Conservation (phyloP, 139 green algal genomes). For the Protoeuglena noctilucae region DNA sequence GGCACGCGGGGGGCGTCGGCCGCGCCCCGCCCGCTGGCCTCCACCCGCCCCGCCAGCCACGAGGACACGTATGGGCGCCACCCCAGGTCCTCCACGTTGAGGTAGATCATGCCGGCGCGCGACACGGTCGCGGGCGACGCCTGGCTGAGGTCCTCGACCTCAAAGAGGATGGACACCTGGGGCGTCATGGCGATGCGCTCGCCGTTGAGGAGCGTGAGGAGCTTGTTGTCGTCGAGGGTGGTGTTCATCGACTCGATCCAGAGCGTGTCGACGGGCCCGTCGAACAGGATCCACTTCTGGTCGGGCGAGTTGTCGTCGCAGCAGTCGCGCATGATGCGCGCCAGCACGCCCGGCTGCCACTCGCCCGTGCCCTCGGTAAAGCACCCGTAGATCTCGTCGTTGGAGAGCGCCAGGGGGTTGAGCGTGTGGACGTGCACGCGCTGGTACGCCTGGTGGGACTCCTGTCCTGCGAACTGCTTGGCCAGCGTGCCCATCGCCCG, state of each 20-base stretch:
- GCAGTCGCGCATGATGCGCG: conserved; percentile 47
- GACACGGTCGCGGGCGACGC: conserved; percentile 50
- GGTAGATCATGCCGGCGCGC: conserved; percentile 65
- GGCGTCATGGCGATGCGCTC: conserved; percentile 59
- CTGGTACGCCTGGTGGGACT: conserved; percentile 43
- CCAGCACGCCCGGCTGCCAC: conserved; percentile 57
- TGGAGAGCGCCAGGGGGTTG: conserved; percentile 64
- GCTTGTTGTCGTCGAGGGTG: conserved; percentile 66
- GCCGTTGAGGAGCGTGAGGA: conserved; percentile 52
- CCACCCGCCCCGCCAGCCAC: conserved; percentile 31
- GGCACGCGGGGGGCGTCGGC: neutral
- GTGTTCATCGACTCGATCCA: conserved; percentile 80
- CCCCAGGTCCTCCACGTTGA: conserved; percentile 66
- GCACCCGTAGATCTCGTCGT: conserved; percentile 67
- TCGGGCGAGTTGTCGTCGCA: conserved; percentile 46
- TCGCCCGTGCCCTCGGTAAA: conserved; percentile 54
- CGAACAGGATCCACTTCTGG: conserved; percentile 65
- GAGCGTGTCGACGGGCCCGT: conserved; percentile 67
- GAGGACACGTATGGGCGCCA: conserved; percentile 46
- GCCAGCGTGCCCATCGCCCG: conserved; percentile 39
- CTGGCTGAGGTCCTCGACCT: conserved; percentile 63
- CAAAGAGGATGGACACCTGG: conserved; percentile 59
- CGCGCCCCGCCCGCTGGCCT: too few species aligned
- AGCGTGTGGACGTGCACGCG: conserved; percentile 62
- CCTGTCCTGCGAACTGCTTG: conserved; percentile 37